Conservation (phyloP, 2,329 filamentous ascomycete species). For the Nannizziopsis barbatae region DNA sequence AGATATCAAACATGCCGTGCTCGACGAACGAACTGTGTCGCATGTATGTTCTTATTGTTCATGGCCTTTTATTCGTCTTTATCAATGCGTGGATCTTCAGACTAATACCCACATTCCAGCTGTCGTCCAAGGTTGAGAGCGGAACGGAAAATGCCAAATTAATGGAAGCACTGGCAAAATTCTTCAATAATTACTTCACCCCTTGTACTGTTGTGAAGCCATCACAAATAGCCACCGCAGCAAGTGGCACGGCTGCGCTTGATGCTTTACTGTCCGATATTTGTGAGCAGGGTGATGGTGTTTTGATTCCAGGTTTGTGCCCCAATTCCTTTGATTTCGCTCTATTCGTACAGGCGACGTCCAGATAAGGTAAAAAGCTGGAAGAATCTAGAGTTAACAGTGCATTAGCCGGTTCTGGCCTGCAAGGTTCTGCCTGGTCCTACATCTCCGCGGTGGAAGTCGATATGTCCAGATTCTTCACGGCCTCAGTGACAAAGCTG, state of each 20-base stretch:
- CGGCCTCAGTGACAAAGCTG: slow-evolving; percentile 15
- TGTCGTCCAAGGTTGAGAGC: slow-evolving; percentile 17
- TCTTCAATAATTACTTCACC: slow-evolving; percentile 24
- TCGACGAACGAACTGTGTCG: too few species aligned
- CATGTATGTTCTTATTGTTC: too few species aligned
- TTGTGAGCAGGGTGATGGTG: slow-evolving; percentile 26
- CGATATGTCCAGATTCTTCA: slow-evolving; percentile 13
- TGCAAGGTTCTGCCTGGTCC: slow-evolving; percentile 13
- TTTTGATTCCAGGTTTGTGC: slow-evolving; percentile 24
- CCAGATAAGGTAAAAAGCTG: neutral
- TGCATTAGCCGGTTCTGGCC: slow-evolving; percentile 18
- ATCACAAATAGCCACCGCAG: slow-evolving; percentile 17
- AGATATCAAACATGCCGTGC: neutral
- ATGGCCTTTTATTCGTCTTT: too few species aligned
- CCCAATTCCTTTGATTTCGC: slow-evolving; percentile 13
- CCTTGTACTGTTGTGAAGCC: slow-evolving; percentile 18
- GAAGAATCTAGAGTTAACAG: neutral
- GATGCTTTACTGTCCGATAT: slow-evolving; percentile 26
- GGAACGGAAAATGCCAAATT: slow-evolving; percentile 18
- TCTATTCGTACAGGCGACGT: neutral
- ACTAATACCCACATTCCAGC: neutral
- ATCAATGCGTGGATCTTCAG: too few species aligned
- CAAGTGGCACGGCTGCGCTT: slow-evolving; percentile 17
- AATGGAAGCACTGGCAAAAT: slow-evolving; percentile 14
- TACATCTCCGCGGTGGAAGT: slow-evolving; percentile 17